These are phyloP conservation scores for Sideroxylon spinosum DNA, from an alignment of 179 eudicot genomes.

Conservation along the genomic window DNA sequence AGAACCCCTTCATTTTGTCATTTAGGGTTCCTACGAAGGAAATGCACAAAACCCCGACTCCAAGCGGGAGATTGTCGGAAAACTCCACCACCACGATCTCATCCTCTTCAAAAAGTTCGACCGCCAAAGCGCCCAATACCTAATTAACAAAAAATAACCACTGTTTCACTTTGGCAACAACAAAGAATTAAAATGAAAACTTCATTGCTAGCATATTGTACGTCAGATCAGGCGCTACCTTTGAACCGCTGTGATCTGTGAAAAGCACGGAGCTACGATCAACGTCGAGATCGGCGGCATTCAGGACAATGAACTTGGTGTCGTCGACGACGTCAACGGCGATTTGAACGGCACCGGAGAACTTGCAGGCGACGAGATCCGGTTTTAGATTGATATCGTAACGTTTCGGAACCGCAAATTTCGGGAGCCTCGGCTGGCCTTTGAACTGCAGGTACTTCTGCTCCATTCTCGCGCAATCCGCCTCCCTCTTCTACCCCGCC, in stretches of 20 bases:
- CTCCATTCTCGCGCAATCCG: not conserved
- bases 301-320: constrained; percentile 60
- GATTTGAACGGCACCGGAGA: constrained; percentile 54
- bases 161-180: not conserved
- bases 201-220: too few relatives aligned
- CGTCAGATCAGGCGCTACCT: constrained; percentile 28
- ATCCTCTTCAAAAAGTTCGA: constrained; percentile 53
- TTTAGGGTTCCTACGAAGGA: constrained; percentile 73
- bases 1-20: constrained; percentile 96
- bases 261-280: constrained; percentile 42
- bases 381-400: constrained; percentile 69
- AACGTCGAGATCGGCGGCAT: constrained; percentile 72
- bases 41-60: constrained; percentile 57
- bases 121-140: constrained; percentile 35
- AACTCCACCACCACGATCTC: constrained; percentile 78
- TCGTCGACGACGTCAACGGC: constrained; percentile 44
- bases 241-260: constrained; percentile 19
- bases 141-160: not conserved
- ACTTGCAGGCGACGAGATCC: constrained; percentile 61
- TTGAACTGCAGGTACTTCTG: constrained; percentile 44
- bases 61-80: constrained; percentile 56
- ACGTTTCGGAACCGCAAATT: constrained; percentile 57
- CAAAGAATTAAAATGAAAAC: not conserved
- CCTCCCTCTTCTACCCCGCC: not conserved
- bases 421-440: constrained; percentile 64